Percentiles rank a stretch among this genome's conserved stretches.
These are phyloP conservation scores for Hygrophoropsis aurantiaca DNA, from an alignment of 768 basidiomycete species.

Conservation along the genomic window DNA sequence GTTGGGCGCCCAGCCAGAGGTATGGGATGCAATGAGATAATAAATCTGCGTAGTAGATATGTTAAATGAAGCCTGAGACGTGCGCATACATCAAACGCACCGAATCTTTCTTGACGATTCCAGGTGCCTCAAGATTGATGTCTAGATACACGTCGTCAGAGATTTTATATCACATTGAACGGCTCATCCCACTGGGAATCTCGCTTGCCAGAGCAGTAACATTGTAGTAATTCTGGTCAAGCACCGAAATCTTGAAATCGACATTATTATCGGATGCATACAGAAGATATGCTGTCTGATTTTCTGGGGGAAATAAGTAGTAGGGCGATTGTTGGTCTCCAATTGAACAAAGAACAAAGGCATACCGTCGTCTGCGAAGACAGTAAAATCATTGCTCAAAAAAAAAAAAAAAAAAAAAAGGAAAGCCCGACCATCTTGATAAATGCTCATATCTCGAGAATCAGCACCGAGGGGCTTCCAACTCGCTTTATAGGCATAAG, in stretches of 20 bases:
- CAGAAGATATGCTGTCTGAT: constrained; percentile 54
- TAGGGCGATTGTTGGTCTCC: neutral
- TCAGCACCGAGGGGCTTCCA: constrained; percentile 58
- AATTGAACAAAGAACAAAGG: too few relatives aligned
- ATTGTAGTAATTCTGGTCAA: constrained; percentile 60
- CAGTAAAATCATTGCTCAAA: neutral
- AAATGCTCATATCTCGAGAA: constrained; percentile 59
- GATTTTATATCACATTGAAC: neutral
- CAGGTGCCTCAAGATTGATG: constrained; percentile 60
- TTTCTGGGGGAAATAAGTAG: constrained; percentile 22
- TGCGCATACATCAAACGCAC: constrained; percentile 25
- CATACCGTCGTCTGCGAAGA: constrained; percentile 40
- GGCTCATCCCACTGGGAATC: constrained; percentile 36
- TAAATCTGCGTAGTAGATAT: constrained; percentile 37
- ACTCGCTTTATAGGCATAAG: constrained; percentile 55
- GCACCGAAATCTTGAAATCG: constrained; percentile 62
- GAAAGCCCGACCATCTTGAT: constrained; percentile 47
- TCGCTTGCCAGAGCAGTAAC: constrained; percentile 47
- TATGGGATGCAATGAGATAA: constrained; percentile 60
- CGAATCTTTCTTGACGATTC: constrained; percentile 57
- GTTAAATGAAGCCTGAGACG: constrained; percentile 3
- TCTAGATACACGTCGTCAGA: constrained; percentile 25
- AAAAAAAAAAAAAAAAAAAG: neutral
- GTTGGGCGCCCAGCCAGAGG: constrained; percentile 50
- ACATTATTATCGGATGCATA: constrained; percentile 70